phyloP scores from a whole-genome alignment of 2,329 filamentous ascomycete species.

The Fusarium tupiense region DNA sequence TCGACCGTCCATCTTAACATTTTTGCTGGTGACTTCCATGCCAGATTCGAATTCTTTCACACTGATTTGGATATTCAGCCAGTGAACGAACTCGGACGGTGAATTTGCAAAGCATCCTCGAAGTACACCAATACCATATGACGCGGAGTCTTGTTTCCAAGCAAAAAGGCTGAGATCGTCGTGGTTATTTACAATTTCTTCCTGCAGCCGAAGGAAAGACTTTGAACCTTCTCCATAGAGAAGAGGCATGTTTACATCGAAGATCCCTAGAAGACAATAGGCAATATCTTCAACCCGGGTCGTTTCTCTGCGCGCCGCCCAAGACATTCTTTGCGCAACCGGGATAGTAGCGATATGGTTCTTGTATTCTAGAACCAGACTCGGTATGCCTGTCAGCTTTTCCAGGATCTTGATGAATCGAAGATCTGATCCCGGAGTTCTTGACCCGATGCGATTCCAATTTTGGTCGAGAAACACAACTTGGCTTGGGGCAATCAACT shows the following conservation, averaged over 20 bases:
- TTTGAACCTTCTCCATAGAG: background rate
- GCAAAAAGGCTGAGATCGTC: background rate
- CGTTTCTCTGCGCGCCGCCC: fast-evolving
- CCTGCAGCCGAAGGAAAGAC: background rate
- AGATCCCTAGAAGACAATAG: background rate
- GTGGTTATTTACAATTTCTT: background rate
- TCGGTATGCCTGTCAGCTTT: background rate
- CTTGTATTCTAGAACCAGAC: background rate
- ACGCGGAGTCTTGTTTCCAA: background rate
- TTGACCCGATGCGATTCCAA: background rate
- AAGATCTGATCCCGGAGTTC: fast-evolving
- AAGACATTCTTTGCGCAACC: background rate
- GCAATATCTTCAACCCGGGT: background rate
- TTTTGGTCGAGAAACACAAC: background rate
- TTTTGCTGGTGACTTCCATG: background rate
- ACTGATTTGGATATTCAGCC: fast-evolving
- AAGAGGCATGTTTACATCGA: background rate
- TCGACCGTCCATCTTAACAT: background rate
- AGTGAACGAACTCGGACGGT: background rate
- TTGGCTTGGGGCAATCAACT: background rate
- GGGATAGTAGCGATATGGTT: fast-evolving
- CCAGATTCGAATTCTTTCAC: background rate
- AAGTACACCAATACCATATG: background rate
- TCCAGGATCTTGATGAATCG: background rate
- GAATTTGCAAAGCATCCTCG: background rate